phyloP scores from a whole-genome alignment of 2,329 filamentous ascomycete species.

The Aspergillus uvarum region DNA sequence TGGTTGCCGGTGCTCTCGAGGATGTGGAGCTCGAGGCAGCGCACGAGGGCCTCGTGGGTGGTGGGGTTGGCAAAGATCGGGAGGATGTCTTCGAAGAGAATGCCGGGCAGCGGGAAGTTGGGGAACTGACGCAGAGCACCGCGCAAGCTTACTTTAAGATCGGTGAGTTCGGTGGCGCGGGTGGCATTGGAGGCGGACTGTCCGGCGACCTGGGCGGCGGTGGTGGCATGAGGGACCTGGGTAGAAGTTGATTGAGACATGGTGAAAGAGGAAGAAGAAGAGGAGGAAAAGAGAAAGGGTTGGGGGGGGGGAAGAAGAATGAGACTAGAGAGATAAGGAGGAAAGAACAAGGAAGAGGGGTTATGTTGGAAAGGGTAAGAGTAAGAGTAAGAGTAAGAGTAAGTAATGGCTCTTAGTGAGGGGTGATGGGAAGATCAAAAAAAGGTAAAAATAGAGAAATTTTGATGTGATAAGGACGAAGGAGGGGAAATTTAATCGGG shows the following conservation, averaged over 20 bases:
- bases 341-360: constrained; percentile 3
- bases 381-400: too few species aligned
- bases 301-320: neutral
- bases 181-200: constrained; percentile 47
- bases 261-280: constrained; percentile 27
- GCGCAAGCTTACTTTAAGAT: constrained; percentile 68
- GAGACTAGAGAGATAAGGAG: neutral
- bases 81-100: constrained; percentile 97
- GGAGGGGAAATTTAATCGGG: neutral
- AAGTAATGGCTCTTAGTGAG: constrained; percentile 10
- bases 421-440: constrained; percentile 16
- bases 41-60: constrained; percentile 74
- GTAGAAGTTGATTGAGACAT: constrained; percentile 40
- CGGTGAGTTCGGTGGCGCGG: constrained; percentile 56
- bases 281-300: constrained; percentile 15
- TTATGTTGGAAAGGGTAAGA: neutral
- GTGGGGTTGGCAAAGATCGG: constrained; percentile 81
- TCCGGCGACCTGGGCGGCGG: constrained; percentile 44
- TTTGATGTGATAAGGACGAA: constrained; percentile 17
- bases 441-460: constrained; percentile 19
- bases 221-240: constrained; percentile 39
- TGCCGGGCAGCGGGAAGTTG: constrained; percentile 89
- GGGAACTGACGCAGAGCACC: constrained; percentile 77
- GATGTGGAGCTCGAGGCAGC: constrained; percentile 82
- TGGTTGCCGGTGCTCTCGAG: constrained; percentile 59